Evolutionary conservation across 192 early-diverging fungal species (phyloP), one percentile per base, ranked within the genome.

Genomic region (Dissophora ornata): DNA sequence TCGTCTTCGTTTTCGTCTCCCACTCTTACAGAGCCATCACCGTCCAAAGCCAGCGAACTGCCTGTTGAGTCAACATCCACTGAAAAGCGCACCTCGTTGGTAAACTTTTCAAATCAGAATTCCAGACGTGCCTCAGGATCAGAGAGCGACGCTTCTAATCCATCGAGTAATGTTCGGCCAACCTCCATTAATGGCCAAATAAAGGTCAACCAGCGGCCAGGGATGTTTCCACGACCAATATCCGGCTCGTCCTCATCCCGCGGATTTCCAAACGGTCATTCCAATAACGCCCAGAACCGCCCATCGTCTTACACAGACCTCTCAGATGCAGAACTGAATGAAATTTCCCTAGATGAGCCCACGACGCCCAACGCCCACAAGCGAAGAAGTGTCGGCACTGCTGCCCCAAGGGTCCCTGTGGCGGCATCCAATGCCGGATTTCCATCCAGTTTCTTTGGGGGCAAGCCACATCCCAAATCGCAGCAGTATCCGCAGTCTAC

Each of bases 401-500:
- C 53, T 30, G 33, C 64, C 12, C 64, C 61, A 5, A 56, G 57
- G 38, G 53, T 22, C 0, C 65, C 73, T 13, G 51, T 61, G 0
- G 47, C 53, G 2, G 4, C 73, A 12, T 62, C 73, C 13, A 61
- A 52, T 10, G 58, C 64, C 15, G 73, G 73, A 1, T 77, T 77
- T 45, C 73, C 73, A 25, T 77, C 73, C 3, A 77, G 73, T 25
- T 77, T 77, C 59, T 77, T 77, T 62, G 65, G 65, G 16, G 63
- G 57, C 16, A 44, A 54, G 30, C 73, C 73, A 10, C 73, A 77
- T 36, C 73, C 73, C 7, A 77, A 67, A 36, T 57, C 73, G 13
- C 73, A 77, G 16, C 73, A 62, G 22, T 54, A 38, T 28, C 68
- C 44, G n/a, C 67, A 57, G 47, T 47, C 59, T 52, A 21, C 57